phyloP scores from a whole-genome alignment of 2,329 filamentous ascomycete genomes.

The Thelonectria olida region DNA sequence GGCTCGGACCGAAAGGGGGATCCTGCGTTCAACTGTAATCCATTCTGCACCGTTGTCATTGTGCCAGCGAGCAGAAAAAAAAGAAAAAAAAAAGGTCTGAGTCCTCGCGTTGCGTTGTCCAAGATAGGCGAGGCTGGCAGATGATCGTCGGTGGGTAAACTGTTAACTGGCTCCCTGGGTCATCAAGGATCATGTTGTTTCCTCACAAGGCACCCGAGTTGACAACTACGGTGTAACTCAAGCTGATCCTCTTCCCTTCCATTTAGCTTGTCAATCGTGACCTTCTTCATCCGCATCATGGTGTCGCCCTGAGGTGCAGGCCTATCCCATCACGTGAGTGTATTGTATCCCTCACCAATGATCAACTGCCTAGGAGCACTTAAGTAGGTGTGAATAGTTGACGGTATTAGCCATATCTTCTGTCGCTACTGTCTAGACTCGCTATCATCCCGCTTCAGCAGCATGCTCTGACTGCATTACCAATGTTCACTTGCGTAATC shows the following conservation, averaged over 20 bases:
- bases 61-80: neutral
- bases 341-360: neutral
- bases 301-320: conserved; percentile 15
- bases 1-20: conserved; percentile 3
- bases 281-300: no score
- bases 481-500: no score
- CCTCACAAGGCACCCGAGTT: neutral
- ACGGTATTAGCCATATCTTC: no score
- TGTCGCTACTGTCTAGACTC: no score
- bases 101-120: neutral
- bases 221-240: no score
- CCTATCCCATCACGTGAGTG: conserved; percentile 13
- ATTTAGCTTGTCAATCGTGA: neutral
- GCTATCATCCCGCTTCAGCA: no score
- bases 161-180: neutral
- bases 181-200: neutral
- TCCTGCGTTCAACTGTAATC: conserved; percentile 5
- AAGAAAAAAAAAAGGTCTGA: conserved; percentile 1
- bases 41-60: neutral
- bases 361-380: no score
- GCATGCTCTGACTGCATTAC: no score
- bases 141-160: neutral
- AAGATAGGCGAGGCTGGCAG: conserved; percentile 16
- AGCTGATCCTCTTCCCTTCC: no score
- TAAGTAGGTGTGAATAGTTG: no score